These are phyloP conservation scores for Scutellospora calospora DNA, from an alignment of 371 early-diverging fungal species.

Conservation along the genomic window DNA sequence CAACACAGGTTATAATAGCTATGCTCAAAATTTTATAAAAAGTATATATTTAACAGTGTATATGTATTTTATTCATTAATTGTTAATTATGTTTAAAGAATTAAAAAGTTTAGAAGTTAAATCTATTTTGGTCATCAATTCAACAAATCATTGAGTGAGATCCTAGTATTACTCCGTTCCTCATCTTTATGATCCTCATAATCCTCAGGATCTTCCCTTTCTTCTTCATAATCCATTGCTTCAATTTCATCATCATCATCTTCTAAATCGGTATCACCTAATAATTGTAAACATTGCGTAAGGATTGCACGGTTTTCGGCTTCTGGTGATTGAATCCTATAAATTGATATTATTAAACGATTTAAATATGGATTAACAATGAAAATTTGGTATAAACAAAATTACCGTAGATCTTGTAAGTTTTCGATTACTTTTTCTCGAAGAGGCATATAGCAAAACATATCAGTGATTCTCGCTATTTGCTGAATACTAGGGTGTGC, in stretches of 20 bases:
- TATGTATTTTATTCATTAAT: no score
- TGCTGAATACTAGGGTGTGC: background rate
- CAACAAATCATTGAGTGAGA: background rate
- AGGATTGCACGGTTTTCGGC: constrained; percentile 3
- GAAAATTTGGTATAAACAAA: background rate
- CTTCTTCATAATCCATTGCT: constrained; percentile 16
- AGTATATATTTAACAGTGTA: no score
- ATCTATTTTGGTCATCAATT: constrained; percentile 2
- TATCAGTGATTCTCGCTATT: background rate
- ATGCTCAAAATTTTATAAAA: no score
- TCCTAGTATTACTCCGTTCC: background rate
- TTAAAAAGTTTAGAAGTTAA: no score
- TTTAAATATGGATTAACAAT: background rate
- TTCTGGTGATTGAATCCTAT: constrained; percentile 18
- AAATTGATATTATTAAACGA: background rate
- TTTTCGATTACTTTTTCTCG: constrained; percentile 2
- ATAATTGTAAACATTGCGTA: background rate
- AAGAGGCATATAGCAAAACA: constrained; percentile 1
- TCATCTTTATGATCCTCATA: background rate
- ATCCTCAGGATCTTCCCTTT: background rate
- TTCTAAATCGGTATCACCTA: background rate
- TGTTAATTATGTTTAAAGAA: no score
- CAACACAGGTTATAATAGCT: no score
- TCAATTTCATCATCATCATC: constrained; percentile 15
- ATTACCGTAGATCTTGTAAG: constrained; percentile 21